These are phyloP conservation scores for Myotisia sp. DNA, from an alignment of 2,329 filamentous ascomycete genomes.

Conservation along the genomic window DNA sequence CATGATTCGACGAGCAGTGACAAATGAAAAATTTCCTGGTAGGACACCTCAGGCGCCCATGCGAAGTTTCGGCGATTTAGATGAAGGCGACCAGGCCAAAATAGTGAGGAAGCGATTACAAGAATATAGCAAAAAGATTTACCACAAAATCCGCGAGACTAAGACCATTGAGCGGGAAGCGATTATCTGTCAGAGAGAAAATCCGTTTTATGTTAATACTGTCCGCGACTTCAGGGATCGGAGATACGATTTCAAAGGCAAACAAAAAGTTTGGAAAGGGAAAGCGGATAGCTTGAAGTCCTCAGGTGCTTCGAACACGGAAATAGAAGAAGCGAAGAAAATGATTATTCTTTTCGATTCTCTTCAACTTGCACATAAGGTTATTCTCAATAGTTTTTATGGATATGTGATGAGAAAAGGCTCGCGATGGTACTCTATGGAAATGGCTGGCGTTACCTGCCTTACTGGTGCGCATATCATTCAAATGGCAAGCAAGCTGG, in stretches of 20 bases:
- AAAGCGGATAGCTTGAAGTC: constrained; percentile 81
- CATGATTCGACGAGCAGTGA: constrained; percentile 85
- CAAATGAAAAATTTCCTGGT: constrained; percentile 84
- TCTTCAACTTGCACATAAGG: constrained; percentile 90
- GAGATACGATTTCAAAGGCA: constrained; percentile 94
- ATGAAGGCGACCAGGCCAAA: constrained; percentile 64
- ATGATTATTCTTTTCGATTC: constrained; percentile 97
- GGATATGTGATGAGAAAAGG: constrained; percentile 99
- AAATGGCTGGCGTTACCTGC: constrained; percentile 98
- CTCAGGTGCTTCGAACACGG: constrained; percentile 56
- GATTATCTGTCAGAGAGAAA: constrained; percentile 95
- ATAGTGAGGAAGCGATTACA: constrained; percentile 77
- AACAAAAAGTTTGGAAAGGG: constrained; percentile 96
- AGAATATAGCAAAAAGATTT: constrained; percentile 94
- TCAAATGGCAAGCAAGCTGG: constrained; percentile 83
- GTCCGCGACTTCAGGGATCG: constrained; percentile 93
- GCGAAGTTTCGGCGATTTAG: constrained; percentile 67
- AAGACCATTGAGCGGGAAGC: constrained; percentile 87
- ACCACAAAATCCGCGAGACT: constrained; percentile 95
- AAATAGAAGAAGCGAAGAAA: constrained; percentile 92
- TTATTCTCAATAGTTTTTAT: constrained; percentile 98
- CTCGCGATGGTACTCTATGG: constrained; percentile 96
- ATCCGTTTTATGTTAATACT: constrained; percentile 95
- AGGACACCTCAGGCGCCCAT: constrained; percentile 55
- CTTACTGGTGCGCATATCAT: constrained; percentile 93